Base-by-base conservation (phyloP, 441 rosid species). In the Macaranga tanarius region DNA sequence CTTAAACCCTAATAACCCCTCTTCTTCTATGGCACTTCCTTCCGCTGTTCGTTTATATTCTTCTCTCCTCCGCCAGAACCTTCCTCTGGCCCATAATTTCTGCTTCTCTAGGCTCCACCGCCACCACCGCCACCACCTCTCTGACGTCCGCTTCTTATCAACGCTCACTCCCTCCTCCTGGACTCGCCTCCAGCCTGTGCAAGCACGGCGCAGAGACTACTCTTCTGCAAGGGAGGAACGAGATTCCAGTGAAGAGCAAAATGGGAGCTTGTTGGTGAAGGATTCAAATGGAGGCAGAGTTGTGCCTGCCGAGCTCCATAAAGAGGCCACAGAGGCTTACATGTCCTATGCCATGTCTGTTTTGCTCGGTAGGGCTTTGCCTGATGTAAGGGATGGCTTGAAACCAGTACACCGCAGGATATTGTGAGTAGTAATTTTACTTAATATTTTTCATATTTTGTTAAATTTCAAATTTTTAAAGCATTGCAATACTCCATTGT, bases 341-440 rank as follows among this genome's bases (percentile, higher is more conserved):
- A 81, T 95, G 93, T 71, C 99, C 0, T 95, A 95, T 7, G 97
- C 99, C 0, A 88, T 95, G 82, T 95, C 99, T 2, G 99, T 95
- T 67, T 75, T 92, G 74, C 97, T 94, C 28, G 99, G 99, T 25
- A 89, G 97, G 12, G 97, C 97, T 65, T 80, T 94, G 79, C 99
- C 99, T 0, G 97, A 94, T 74, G 97, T 89, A 20, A 79, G 97
- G 77, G 99, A 94, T 22, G 97, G 99, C 16, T 77, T 94, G 73
- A 94, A 94, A 83, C 97, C 99, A 0, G 99, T 94, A 26, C 99
- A 94, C 76, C 81, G 99, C 77, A 82, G 99, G 79, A 87, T 95
- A 45, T 75, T 90, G 99, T 92, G 75, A 82, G 94, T 81, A 57
- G 0, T 47, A 5, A 48, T 45, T 58, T 42, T 10, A 42, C 12